Evolutionary conservation across 306 rosid species (phyloP), one percentile per base, ranked within the genome.

Genomic region (Glycine soja): DNA sequence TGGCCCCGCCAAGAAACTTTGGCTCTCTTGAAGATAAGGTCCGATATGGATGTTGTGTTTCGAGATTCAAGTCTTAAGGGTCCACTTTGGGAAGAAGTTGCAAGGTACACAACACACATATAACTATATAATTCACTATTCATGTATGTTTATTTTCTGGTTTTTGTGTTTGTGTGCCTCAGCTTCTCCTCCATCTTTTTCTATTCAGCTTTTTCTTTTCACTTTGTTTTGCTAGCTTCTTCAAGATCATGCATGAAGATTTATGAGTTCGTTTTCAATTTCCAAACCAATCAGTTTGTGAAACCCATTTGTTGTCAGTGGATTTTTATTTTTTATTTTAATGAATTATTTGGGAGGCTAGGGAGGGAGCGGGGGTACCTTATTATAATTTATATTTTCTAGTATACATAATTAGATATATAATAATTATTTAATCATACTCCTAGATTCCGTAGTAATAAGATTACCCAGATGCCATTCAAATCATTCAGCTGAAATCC

Each of bases 1-100:
- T 95, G 99, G 99, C 99, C 99, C 69, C 88, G 99, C 3, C 98
- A 77, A 66, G 94, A 95, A 77, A 93, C 99, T 4, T 86, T 95
- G 88, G 96, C 97, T 11, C 89, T 95, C 38, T 81, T 93, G 89
- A 89, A 95, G 94, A 93, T 93, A 86, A 89, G 99, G 75, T 90
- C 92, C 0, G 91, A 95, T 68, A 90, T 95, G 97, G 98, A 92
- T 79, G 90, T 87, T 43, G 87, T 88, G 56, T 95, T 95, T 77
- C 85, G 97, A 2, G 97, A 91, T 80, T 91, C 99, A 46, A 90
- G 80, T 86, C 91, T 93, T 72, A 95, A 95, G 90, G 97, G 90
- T 85, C 99, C 99, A 82, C 85, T 95, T 83, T 95, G 99, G 99
- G 96, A 93, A 72, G 88, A 95, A 32, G 89, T 95, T 84, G 88